Conservation (phyloP, 768 basidiomycete species). For the Lyophyllum shimeji region DNA sequence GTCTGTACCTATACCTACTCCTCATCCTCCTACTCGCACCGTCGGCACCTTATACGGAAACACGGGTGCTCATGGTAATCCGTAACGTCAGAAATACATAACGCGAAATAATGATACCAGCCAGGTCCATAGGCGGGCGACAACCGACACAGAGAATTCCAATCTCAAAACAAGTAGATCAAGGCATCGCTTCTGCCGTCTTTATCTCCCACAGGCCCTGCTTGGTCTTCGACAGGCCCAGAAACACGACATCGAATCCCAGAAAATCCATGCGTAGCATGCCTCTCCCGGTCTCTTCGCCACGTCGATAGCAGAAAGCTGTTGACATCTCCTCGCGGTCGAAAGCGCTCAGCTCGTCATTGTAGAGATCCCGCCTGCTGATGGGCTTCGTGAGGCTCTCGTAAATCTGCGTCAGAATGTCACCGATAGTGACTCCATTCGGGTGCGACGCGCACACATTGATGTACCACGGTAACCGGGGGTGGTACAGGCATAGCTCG, state of each 20-base stretch:
- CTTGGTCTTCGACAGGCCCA: constrained; percentile 25
- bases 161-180: not conserved
- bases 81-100: not conserved
- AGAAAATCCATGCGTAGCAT: constrained; percentile 52
- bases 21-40: too few species aligned
- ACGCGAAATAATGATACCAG: not conserved
- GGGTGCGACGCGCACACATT: constrained; percentile 39
- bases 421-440: constrained; percentile 47
- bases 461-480: constrained; percentile 53
- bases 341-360: constrained; percentile 38
- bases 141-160: not conserved
- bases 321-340: constrained; percentile 39
- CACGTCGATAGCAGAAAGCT: constrained; percentile 40
- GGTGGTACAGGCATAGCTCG: constrained; percentile 47
- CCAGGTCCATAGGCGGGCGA: too few species aligned
- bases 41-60: too few species aligned
- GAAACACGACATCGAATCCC: constrained; percentile 39
- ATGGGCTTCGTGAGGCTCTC: constrained; percentile 36
- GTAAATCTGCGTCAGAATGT: constrained; percentile 45
- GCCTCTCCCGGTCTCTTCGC: constrained; percentile 26
- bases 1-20: too few species aligned
- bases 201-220: constrained; percentile 32
- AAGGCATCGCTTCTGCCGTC: constrained; percentile 14
- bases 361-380: constrained; percentile 44
- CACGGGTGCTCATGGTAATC: too few species aligned